Evolutionary conservation across 495 filamentous ascomycete species (phyloP), one percentile per base, ranked within the genome.

Genomic region (Neurospora tetrasperma): DNA sequence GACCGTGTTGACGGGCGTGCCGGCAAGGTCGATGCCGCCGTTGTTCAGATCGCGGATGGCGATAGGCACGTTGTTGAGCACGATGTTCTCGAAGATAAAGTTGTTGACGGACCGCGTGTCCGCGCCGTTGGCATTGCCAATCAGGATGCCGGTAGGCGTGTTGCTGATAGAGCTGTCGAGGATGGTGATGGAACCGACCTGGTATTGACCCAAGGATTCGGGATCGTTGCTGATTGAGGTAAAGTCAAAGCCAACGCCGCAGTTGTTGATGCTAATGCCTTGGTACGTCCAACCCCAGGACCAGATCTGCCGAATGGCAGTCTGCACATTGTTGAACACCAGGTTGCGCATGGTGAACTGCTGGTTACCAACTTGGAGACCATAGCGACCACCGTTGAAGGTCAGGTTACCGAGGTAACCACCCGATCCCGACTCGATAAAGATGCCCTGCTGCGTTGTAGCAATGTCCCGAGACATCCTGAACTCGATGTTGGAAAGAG

Each of bases 341-440:
- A 96, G 74, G 76, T 93, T 93, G 46, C 91, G 87, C 79, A 91
- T 89, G 14, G 92, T 94, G 74, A 91, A 96, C 80, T 95, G 93
- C 82, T 95, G 93, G 76, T 92, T 94, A 70, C 92, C 92, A 68
- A 94, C 76, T 20, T 84, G 82, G 9, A 87, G 83, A n/a, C 86
- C 93, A 69, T 88, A 84, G 7, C 83, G 74, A 12, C 93, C 93
- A 71, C 93, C 92, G 74, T 88, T 84, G 79, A 93, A 92, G 27
- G 82, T 87, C 20, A 97, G 83, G 76, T 97, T 94, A 71, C 87
- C 88, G 73, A 94, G 75, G 73, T 91, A 92, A 38, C 91, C 91
- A 35, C 89, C 92, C 40, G 90, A 93, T 11, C 92, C 90, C 80
- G 86, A 85, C 76, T 94, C 91, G 75, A 92, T 90, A 76, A 92